A percentile compares a stretch with the other conserved stretches of the same genome.
These are phyloP conservation scores for Oidium heveae DNA, from an alignment of 2,329 filamentous ascomycete genomes.

Conservation along the genomic window DNA sequence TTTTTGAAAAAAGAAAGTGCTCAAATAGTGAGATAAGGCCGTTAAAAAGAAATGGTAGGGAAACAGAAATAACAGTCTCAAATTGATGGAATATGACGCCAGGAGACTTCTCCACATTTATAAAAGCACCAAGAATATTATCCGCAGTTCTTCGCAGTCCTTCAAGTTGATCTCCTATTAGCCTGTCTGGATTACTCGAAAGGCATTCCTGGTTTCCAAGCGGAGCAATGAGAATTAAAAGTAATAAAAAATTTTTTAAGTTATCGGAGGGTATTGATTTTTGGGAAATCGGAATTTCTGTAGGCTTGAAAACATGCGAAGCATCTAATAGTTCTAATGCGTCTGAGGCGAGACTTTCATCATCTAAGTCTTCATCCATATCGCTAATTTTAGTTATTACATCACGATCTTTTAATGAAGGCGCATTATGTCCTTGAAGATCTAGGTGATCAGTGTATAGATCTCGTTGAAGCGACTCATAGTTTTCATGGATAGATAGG, in stretches of 20 bases:
- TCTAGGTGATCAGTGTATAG: slow-evolving; percentile 4
- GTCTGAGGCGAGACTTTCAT: slow-evolving; percentile 40
- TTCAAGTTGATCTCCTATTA: slow-evolving; percentile 29
- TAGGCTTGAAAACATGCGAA: slow-evolving; percentile 31
- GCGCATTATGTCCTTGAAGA: slow-evolving; percentile 19
- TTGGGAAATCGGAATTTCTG: slow-evolving; percentile 26
- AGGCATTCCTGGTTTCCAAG: slow-evolving; percentile 38
- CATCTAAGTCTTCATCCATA: slow-evolving; percentile 23
- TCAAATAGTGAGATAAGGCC: slow-evolving; percentile 46
- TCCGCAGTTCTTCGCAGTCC: slow-evolving; percentile 36
- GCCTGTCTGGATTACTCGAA: slow-evolving; percentile 30
- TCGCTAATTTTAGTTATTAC: slow-evolving; percentile 11
- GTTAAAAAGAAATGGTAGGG: slow-evolving; percentile 40
- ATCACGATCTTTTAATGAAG: slow-evolving; percentile 4
- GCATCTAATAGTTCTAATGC: slow-evolving; percentile 44
- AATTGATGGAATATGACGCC: slow-evolving; percentile 38
- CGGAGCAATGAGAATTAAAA: slow-evolving; percentile 41
- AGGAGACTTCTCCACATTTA: slow-evolving; percentile 35
- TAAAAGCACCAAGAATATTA: slow-evolving; percentile 38
- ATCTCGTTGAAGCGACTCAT: slow-evolving; percentile 18
- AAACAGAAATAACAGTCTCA: slow-evolving; percentile 29
- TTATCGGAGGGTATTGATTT: slow-evolving; percentile 52
- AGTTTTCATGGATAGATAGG: slow-evolving; percentile 42
- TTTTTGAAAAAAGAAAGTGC: slow-evolving; percentile 50
- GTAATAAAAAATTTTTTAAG: slow-evolving; percentile 42